Percentiles rank a stretch among this genome's conserved stretches.
phyloP scores from a whole-genome alignment of 805 yeast species.

The Metschnikowia shivogae region DNA sequence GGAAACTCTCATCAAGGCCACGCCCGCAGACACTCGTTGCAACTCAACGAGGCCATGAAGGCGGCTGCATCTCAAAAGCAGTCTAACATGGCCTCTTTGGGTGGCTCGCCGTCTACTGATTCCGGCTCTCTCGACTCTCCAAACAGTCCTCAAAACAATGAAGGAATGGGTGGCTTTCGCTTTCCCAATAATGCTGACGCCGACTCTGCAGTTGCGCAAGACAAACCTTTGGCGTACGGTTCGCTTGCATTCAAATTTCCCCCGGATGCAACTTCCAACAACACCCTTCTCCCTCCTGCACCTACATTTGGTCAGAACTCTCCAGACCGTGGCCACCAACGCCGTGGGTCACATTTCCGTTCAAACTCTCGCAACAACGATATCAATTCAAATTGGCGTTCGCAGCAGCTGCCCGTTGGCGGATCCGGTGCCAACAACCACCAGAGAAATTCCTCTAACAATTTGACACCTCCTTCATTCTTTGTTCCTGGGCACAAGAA shows the following conservation, averaged over 20 bases:
- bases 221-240: conserved; percentile 36
- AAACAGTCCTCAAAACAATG: conserved; percentile 13
- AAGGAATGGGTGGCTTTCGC: conserved; percentile 40
- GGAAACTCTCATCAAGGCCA: conserved; percentile 55
- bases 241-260: conserved; percentile 61
- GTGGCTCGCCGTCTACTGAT: conserved; percentile 7
- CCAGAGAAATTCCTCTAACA: conserved; percentile 19
- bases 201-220: conserved; percentile 20
- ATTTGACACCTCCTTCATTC: conserved; percentile 34
- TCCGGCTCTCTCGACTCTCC: conserved; percentile 14
- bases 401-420: conserved; percentile 43
- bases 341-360: conserved; percentile 39
- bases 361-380: conserved; percentile 38
- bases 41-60: conserved; percentile 85
- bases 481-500: conserved; percentile 80
- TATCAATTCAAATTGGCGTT: conserved; percentile 57
- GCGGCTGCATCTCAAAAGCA: conserved; percentile 91
- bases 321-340: conserved; percentile 39
- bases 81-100: conserved; percentile 32
- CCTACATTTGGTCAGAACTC: conserved; percentile 44
- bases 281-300: conserved; percentile 48
- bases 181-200: conserved; percentile 44
- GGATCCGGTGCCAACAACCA: conserved; percentile 14
- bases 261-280: conserved; percentile 17
- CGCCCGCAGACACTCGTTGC: conserved; percentile 85